A percentile compares a stretch with the other conserved stretches of the same genome.
phyloP scores from a whole-genome alignment of 2,329 filamentous ascomycete species.

The Cladophialophora chaetospira region DNA sequence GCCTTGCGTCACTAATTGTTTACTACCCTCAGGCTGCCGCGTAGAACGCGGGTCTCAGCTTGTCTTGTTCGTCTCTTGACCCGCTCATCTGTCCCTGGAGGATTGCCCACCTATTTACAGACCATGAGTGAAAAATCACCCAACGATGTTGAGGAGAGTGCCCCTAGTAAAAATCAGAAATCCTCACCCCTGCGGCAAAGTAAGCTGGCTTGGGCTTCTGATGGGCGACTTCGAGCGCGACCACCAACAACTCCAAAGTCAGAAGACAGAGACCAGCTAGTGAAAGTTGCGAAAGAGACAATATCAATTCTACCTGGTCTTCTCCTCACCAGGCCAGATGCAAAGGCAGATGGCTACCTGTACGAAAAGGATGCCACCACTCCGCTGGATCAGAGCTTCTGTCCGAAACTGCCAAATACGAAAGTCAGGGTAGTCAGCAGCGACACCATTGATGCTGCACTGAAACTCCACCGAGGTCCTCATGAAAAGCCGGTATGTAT shows the following conservation, averaged over 20 bases:
- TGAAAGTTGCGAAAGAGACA: constrained; percentile 52
- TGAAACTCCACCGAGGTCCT: constrained; percentile 40
- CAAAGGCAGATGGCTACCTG: constrained; percentile 43
- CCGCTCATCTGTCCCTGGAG: too few species aligned
- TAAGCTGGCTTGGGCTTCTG: constrained; percentile 1
- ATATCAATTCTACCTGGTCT: constrained; percentile 50
- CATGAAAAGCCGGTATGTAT: constrained; percentile 53
- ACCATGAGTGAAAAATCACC: neutral
- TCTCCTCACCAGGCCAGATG: constrained; percentile 47
- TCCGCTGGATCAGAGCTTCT: constrained; percentile 45
- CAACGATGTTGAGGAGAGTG: neutral
- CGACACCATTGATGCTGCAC: constrained; percentile 61
- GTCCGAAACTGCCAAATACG: constrained; percentile 44
- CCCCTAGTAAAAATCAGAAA: neutral
- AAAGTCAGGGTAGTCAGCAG: constrained; percentile 56
- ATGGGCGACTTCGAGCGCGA: constrained; percentile 2
- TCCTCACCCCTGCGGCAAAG: constrained; percentile 1
- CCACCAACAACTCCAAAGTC: constrained; percentile 8
- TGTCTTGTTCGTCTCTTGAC: too few species aligned
- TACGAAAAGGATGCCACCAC: constrained; percentile 41
- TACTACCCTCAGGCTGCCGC: too few species aligned
- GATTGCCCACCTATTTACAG: neutral
- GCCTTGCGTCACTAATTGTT: too few species aligned
- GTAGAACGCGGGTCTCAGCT: too few species aligned
- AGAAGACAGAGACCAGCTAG: constrained; percentile 37